These are phyloP conservation scores for Penicillium turbatum DNA, from an alignment of 495 filamentous ascomycete genomes.

Conservation along the genomic window DNA sequence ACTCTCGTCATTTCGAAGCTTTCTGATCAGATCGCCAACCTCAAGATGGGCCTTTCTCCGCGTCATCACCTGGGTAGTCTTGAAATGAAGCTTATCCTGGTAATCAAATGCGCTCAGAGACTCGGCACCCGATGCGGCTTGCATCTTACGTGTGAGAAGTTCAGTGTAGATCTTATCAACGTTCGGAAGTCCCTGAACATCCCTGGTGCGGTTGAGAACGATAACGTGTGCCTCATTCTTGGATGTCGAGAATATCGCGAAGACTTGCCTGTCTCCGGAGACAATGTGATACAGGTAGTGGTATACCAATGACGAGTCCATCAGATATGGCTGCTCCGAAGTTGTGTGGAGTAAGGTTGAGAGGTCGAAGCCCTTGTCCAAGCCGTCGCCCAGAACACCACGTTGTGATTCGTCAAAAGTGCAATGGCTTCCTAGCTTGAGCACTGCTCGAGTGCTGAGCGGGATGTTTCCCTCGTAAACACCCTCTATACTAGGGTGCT, in stretches of 20 bases:
- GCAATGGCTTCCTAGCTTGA: slow-evolving; percentile 88
- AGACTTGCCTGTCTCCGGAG: slow-evolving; percentile 85
- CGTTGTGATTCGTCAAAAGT: slow-evolving; percentile 89
- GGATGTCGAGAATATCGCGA: slow-evolving; percentile 84
- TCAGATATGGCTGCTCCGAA: slow-evolving; percentile 68
- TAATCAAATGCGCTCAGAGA: slow-evolving; percentile 82
- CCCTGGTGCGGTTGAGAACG: slow-evolving; percentile 72
- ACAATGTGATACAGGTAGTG: slow-evolving; percentile 89
- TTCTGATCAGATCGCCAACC: slow-evolving; percentile 78
- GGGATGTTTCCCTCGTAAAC: slow-evolving; percentile 94
- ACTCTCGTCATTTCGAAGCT: slow-evolving; percentile 77
- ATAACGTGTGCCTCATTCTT: slow-evolving; percentile 78
- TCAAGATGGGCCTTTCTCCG: slow-evolving; percentile 83
- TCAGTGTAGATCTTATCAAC: slow-evolving; percentile 89
- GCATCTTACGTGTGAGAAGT: slow-evolving; percentile 55
- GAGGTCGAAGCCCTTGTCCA: slow-evolving; percentile 92
- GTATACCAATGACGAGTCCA: slow-evolving; percentile 64
- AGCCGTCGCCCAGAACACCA: slow-evolving; percentile 85
- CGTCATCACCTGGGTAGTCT: slow-evolving; percentile 79
- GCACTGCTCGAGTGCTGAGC: slow-evolving; percentile 72
- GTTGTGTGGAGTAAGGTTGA: slow-evolving; percentile 62
- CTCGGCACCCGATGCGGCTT: slow-evolving; percentile 60
- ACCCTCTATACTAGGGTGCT: slow-evolving; percentile 91
- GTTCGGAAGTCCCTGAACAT: slow-evolving; percentile 81
- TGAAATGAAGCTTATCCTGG: slow-evolving; percentile 82